phyloP scores from a whole-genome alignment of 1,284 basidiomycete genomes.

The Fomitopsis schrenkii region DNA sequence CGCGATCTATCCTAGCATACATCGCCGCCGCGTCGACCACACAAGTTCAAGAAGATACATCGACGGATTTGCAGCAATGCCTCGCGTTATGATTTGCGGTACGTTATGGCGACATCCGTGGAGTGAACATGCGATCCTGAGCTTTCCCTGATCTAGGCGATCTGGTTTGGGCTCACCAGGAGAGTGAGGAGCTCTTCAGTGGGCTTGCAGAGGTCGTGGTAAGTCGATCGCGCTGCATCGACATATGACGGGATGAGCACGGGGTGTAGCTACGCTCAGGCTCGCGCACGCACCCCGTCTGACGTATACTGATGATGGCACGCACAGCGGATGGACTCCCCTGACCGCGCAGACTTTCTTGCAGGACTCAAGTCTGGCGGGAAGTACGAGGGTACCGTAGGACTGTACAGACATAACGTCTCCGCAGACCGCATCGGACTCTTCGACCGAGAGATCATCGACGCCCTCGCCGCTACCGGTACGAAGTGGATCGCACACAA shows the following conservation, averaged over 20 bases:
- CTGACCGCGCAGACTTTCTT: conserved; percentile 67
- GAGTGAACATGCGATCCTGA: not conserved
- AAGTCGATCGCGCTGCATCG: conserved; percentile 28
- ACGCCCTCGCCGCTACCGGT: conserved; percentile 51
- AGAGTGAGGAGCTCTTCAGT: conserved; percentile 62
- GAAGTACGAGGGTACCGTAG: conserved; percentile 75
- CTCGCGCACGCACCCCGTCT: no score
- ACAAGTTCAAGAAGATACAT: not conserved
- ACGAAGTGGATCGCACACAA: conserved; percentile 90
- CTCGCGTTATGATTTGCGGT: conserved; percentile 20
- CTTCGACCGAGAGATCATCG: conserved; percentile 78
- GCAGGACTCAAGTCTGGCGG: conserved; percentile 58
- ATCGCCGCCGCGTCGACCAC: not conserved
- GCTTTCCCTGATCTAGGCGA: conserved; percentile 1
- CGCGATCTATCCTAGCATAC: not conserved
- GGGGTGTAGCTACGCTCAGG: not conserved
- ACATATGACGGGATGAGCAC: not conserved
- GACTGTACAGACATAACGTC: conserved; percentile 77
- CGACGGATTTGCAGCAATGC: conserved; percentile 5
- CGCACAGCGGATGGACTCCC: conserved; percentile 49
- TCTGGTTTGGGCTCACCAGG: conserved; percentile 34
- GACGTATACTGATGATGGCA: not conserved
- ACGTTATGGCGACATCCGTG: not conserved
- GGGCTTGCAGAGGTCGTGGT: conserved; percentile 76
- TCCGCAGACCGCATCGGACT: conserved; percentile 67